Conservation (phyloP, 495 filamentous ascomycete species). For the Cairneyella variabilis region DNA sequence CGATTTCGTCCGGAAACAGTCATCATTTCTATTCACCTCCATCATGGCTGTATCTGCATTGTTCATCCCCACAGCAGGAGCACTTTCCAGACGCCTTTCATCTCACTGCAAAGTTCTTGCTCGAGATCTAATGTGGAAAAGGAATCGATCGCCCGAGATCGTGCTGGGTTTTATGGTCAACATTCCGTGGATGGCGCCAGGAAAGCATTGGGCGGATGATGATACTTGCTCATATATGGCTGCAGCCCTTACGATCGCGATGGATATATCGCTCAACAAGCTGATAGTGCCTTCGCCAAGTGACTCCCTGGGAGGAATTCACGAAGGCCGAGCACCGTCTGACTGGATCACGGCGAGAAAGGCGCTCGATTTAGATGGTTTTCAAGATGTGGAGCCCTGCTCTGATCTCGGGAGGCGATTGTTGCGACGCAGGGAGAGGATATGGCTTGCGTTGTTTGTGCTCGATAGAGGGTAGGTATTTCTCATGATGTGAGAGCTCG, state of each 20-base stretch:
- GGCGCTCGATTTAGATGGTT: conserved; percentile 64
- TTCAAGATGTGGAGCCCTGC: conserved; percentile 55
- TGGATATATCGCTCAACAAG: conserved; percentile 68
- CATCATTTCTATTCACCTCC: conserved; percentile 67
- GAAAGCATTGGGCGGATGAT: conserved; percentile 63
- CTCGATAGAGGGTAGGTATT: conserved; percentile 62
- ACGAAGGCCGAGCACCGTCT: conserved; percentile 48
- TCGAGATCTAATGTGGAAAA: conserved; percentile 51
- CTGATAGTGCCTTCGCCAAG: conserved; percentile 53
- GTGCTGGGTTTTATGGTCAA: conserved; percentile 74
- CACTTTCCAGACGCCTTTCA: conserved; percentile 58
- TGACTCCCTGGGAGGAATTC: conserved; percentile 40
- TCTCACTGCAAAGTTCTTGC: conserved; percentile 62
- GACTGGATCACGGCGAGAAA: conserved; percentile 64
- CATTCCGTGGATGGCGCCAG: conserved; percentile 71
- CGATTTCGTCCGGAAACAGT: conserved; percentile 59
- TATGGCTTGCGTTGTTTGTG: conserved; percentile 68
- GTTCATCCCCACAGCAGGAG: conserved; percentile 57
- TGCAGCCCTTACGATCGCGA: conserved; percentile 62
- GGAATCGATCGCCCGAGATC: conserved; percentile 66
- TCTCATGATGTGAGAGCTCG: not conserved
- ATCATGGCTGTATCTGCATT: conserved; percentile 61
- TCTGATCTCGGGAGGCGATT: conserved; percentile 57
- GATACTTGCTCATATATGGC: conserved; percentile 69
- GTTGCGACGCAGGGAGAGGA: conserved; percentile 60